phyloP scores from a whole-genome alignment of 2,329 filamentous ascomycete genomes.

The Aspergillus texensis region DNA sequence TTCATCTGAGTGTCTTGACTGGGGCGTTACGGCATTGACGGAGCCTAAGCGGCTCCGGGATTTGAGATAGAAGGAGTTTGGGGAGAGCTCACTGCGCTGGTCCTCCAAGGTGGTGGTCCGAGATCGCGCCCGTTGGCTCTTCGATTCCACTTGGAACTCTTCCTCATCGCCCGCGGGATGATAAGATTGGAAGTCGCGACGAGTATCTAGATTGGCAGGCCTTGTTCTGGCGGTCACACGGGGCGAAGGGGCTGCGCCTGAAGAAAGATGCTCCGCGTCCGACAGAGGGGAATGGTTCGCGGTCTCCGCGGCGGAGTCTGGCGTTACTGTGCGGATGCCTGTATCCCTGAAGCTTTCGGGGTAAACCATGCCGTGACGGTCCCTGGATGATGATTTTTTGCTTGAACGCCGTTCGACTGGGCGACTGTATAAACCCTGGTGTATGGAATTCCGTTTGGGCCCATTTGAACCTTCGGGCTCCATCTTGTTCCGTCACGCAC shows the following conservation, averaged over 20 bases:
- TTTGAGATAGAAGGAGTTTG: conserved; percentile 35
- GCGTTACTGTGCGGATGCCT: conserved; percentile 51
- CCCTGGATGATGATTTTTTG: conserved; percentile 51
- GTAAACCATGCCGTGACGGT: conserved; percentile 50
- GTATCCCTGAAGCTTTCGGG: conserved; percentile 49
- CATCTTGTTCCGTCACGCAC: conserved; percentile 36
- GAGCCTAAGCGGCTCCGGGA: conserved; percentile 43
- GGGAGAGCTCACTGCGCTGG: conserved; percentile 42
- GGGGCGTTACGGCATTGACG: conserved; percentile 39
- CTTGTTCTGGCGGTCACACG: conserved; percentile 39
- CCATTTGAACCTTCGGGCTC: conserved; percentile 46
- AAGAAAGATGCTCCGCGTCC: conserved; percentile 37
- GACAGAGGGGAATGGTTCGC: conserved; percentile 43
- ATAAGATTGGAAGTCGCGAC: conserved; percentile 34
- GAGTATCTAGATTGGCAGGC: conserved; percentile 36
- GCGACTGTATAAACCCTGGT: conserved; percentile 41
- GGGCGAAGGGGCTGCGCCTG: conserved; percentile 39
- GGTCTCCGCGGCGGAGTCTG: conserved; percentile 42
- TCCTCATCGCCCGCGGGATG: conserved; percentile 38
- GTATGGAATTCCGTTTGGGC: conserved; percentile 43
- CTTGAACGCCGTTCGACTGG: conserved; percentile 48
- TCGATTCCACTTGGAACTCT: conserved; percentile 34
- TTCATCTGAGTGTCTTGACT: conserved; percentile 43
- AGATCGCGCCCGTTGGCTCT: conserved; percentile 40
- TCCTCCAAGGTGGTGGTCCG: conserved; percentile 47